Evolutionary conservation across 2,329 filamentous ascomycete genomes (phyloP), one percentile per base, ranked within the genome.

Genomic region (Sporothrix euskadiensis): DNA sequence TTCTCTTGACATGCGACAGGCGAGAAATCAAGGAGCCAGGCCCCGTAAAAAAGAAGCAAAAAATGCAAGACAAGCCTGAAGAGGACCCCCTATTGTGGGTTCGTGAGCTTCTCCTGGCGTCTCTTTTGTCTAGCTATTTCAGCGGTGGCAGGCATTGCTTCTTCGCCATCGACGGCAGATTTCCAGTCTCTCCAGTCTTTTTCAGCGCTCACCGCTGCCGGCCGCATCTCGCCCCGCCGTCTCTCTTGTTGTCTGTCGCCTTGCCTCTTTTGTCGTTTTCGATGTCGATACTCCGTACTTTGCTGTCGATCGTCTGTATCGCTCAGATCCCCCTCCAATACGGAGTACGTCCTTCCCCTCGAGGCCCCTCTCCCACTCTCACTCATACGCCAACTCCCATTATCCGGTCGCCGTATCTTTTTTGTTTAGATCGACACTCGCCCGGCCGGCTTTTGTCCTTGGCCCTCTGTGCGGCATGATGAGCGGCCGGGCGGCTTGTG

Each of bases 21-120:
- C 61, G 39, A 66, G 39, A 56, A 19, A 5, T 14, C 44, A 16
- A 49, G 14, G 14, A 47, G 41, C 26, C 26, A 26, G 26, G 26
- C 26, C 35, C 12, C 4, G 44, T 14, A 1, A 49, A 16, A 30
- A 47, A 47, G 10, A 14, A 44, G 16, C 35, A 61, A n/a, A n/a
- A 59, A 19, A 32, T 26, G 61, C 39, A 22, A 66, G 61, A 47
- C 61, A 47, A 41, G 26, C 54, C 14, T 35, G 56, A 35, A 26
- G 39, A 30, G 8, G 8, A 3, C 26, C 56, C 65, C 72, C 57
- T 73, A 65, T 71, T 71, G 72, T 73, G 66, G 68, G 68, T 66
- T 73, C 41, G 8, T 16, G 26, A 9, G 19, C 16, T 59, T 12
- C 49, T 47, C 49, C 16, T 44, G n/a, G n/a, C 10, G 52, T 26